phyloP scores from a whole-genome alignment of 73 alveolate species.

The Uronychia binucleata region DNA sequence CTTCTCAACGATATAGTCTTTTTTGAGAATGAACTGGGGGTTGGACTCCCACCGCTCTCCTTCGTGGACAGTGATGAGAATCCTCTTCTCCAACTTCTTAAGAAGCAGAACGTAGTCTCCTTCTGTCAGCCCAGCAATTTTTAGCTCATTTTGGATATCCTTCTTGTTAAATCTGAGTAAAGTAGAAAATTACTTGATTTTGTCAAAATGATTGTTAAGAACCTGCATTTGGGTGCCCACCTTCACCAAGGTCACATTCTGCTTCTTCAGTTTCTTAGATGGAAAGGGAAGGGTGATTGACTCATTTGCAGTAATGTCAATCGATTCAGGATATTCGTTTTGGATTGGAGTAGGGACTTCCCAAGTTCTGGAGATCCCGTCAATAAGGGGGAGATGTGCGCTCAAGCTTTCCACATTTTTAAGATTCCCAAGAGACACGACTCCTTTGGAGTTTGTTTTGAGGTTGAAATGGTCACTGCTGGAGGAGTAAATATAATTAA shows the following conservation, averaged over 20 bases:
- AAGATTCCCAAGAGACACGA: slow-evolving; percentile 63
- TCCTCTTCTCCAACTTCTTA: slow-evolving; percentile 3
- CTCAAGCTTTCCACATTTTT: slow-evolving; percentile 18
- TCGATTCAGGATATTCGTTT: slow-evolving; percentile 48
- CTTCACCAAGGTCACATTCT: not conserved
- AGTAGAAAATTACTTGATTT: too few relatives aligned
- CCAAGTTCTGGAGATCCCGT: not conserved
- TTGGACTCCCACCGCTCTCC: slow-evolving; percentile 51
- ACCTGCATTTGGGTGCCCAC: not conserved
- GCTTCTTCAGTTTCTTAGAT: not conserved
- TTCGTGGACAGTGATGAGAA: slow-evolving; percentile 43
- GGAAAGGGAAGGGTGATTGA: slow-evolving; percentile 33
- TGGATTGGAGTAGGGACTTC: slow-evolving; percentile 9
- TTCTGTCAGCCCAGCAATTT: not conserved
- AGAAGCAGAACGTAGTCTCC: slow-evolving; percentile 10
- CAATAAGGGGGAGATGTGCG: not conserved
- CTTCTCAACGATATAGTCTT: slow-evolving; percentile 33
- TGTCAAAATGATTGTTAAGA: slow-evolving; percentile 27
- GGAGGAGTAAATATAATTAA: slow-evolving; percentile 5
- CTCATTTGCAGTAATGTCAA: slow-evolving; percentile 69
- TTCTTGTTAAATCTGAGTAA: not conserved
- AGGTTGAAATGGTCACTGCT: not conserved
- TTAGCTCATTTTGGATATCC: not conserved
- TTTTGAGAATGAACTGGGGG: slow-evolving; percentile 36
- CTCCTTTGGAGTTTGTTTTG: slow-evolving; percentile 69